Conservation (phyloP, 352 stramenopile genomes). For the Phytopythium montanum region DNA sequence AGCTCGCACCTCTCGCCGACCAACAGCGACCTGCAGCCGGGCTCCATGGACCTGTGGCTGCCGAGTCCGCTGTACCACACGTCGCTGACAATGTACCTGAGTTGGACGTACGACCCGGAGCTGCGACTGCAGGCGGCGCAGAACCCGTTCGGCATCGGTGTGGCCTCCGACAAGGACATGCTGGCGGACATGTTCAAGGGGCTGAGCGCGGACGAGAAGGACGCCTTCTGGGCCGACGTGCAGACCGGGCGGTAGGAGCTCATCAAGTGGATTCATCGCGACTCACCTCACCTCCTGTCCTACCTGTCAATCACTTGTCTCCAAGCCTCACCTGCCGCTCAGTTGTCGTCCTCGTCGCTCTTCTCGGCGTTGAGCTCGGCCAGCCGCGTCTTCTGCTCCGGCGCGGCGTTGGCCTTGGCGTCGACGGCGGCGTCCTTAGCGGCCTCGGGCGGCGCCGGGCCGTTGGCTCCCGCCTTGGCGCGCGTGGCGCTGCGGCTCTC, state of each 20-base stretch:
- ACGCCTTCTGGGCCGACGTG: background rate
- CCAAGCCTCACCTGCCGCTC: background rate
- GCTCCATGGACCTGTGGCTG: slow-evolving; percentile 7
- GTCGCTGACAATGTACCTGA: slow-evolving; percentile 14
- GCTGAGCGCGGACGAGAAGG: background rate
- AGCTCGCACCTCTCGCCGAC: background rate
- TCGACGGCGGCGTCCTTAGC: slow-evolving; percentile 2
- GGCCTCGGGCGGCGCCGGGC: slow-evolving; percentile 1
- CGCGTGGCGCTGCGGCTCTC: slow-evolving; percentile 5
- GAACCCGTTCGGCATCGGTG: slow-evolving; percentile 9
- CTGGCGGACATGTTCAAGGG: background rate
- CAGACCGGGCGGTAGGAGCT: background rate
- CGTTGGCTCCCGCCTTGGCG: slow-evolving; percentile 1
- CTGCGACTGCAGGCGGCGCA: slow-evolving; percentile 12
- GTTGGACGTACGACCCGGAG: slow-evolving; percentile 19
- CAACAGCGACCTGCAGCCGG: slow-evolving; percentile 18
- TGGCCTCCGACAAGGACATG: background rate
- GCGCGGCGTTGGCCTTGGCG: slow-evolving; percentile 13
- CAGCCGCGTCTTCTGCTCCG: slow-evolving; percentile 27
- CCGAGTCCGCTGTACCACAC: slow-evolving; percentile 14
- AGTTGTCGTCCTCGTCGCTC: slow-evolving; percentile 12
- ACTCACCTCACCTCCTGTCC: no score
- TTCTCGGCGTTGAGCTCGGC: slow-evolving; percentile 43
- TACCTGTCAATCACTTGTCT: background rate
- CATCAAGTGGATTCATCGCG: no score